Evolutionary conservation across 163 green algal genomes (phyloP), one percentile per base, ranked within the genome.

Genomic region (Scenedesmus sp.): DNA sequence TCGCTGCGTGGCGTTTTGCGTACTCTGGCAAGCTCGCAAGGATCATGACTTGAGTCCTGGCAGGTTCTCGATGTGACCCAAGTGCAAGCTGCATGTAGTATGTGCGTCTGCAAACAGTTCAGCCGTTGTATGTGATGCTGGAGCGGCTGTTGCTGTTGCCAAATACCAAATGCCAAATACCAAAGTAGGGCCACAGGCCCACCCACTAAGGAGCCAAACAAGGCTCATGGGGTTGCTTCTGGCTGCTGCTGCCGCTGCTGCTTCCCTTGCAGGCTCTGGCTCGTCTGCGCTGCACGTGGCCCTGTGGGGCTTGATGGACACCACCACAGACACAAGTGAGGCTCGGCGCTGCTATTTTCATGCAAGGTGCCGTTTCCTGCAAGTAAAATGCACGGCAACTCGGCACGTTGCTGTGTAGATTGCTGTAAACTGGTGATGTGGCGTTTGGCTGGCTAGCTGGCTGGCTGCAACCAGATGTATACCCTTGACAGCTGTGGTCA

Each of bases 241-340:
- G 42, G 84, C 65, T 68, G 43, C 43, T 83, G 65, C 24, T 44
- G 22, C 70, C 76, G 85, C 43, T 84, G 70, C 44, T 59, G 70
- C 49, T 44, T 35, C 46, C 33, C 35, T 12, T 79, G 86, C 43
- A 83, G 87, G 76, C 33, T 86, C 87, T 16, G 51, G 56, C 9
- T 46, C 40, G 0, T 30, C 37, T 30, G 26, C 82, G 3, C 46
- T 94, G 46, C 92, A 92, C 59, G 33, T 94, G 53, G 86, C 82
- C 9, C 68, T 93, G 13, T 94, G 92, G 92, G 92, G 92, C 40
- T 43, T 56, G 20, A 84, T 94, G n/a, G 87, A 93, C 79, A 79
- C 87, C 3, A 46, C 42, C 15, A 83, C 9, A 2, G 73, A 92
- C 79, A 68, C 40, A 15, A 37, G 65, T 76, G 9, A 40, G 56